Conservation (phyloP, 1,284 basidiomycete species). For the Sanghuangporus sanghuang region DNA sequence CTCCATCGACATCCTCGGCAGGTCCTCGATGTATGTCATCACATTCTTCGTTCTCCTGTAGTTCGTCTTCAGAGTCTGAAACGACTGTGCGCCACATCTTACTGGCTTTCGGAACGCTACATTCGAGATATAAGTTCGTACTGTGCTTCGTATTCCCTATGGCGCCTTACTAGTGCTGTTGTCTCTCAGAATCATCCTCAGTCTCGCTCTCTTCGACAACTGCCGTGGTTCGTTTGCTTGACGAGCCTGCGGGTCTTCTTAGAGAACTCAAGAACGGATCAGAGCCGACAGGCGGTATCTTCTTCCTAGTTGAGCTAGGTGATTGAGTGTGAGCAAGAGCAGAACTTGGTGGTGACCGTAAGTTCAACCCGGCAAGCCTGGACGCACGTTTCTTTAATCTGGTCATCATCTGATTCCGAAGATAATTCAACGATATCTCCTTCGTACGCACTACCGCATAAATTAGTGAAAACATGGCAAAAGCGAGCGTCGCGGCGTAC, state of each 20-base stretch:
- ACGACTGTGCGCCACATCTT: conserved; percentile 29
- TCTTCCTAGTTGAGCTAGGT: neutral
- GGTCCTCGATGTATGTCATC: neutral
- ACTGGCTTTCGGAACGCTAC: conserved; percentile 2
- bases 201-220: neutral
- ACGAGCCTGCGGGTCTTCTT: neutral
- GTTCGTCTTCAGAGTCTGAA: conserved; percentile 30
- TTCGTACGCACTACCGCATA: neutral
- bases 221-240: neutral
- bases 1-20: conserved; percentile 27
- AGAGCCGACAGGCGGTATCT: neutral
- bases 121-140: neutral
- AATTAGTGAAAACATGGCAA: neutral
- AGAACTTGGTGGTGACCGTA: no score
- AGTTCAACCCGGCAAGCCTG: neutral
- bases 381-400: neutral
- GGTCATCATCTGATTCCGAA: conserved; percentile 5
- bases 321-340: neutral
- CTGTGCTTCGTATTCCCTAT: conserved; percentile 20
- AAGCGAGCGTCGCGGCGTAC: neutral
- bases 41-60: neutral
- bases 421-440: conserved; percentile 6
- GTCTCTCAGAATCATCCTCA: neutral
- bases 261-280: conserved; percentile 1
- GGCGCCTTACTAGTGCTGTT: neutral